These are phyloP conservation scores for Chaetomiaceae sp. DNA, from an alignment of 2,329 filamentous ascomycete genomes.

Conservation along the genomic window DNA sequence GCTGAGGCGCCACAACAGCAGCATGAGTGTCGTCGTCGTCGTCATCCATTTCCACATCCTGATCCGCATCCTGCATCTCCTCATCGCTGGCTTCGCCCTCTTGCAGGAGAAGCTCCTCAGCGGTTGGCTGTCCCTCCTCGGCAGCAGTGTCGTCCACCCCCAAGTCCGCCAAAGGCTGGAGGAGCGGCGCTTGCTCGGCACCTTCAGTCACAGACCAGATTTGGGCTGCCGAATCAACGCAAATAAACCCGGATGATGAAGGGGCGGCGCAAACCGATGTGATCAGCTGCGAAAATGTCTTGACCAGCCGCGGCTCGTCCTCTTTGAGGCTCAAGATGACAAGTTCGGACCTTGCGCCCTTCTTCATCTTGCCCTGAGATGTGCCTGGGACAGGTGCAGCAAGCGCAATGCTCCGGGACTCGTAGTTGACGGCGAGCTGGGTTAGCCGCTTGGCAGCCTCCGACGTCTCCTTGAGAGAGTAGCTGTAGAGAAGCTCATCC, in stretches of 20 bases:
- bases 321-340: constrained; percentile 62
- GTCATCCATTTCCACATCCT: constrained; percentile 30
- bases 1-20: constrained; percentile 62
- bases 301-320: constrained; percentile 54
- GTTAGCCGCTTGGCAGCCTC: constrained; percentile 43
- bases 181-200: constrained; percentile 49
- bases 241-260: constrained; percentile 65
- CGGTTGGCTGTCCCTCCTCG: constrained; percentile 17
- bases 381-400: constrained; percentile 40
- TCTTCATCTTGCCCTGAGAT: constrained; percentile 23
- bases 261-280: constrained; percentile 62
- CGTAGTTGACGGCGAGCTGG: constrained; percentile 67
- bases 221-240: constrained; percentile 71
- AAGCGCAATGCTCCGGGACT: constrained; percentile 62
- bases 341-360: constrained; percentile 47
- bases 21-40: constrained; percentile 43
- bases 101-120: constrained; percentile 36
- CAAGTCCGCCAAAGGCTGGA: constrained; percentile 52
- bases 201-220: constrained; percentile 60
- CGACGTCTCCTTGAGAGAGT: constrained; percentile 47
- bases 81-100: constrained; percentile 41
- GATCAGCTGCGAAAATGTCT: constrained; percentile 53
- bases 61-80: constrained; percentile 32
- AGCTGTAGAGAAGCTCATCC: constrained; percentile 65
- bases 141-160: constrained; percentile 36